Base-by-base conservation (phyloP, 805 yeast species). In the Candida alai region DNA sequence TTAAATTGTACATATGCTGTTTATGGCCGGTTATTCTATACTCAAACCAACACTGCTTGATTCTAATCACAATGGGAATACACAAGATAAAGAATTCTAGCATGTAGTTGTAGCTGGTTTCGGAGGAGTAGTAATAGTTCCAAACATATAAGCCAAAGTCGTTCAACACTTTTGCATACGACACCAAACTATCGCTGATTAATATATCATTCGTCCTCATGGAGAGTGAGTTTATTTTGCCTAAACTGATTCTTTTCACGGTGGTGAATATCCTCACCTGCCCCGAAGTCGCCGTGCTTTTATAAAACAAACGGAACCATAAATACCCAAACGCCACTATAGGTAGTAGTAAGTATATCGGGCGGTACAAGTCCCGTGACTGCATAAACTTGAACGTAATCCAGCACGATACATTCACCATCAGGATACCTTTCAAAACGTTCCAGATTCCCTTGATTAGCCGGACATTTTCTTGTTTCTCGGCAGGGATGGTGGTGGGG, bases 21-120 rank as follows among this genome's bases (percentile, higher is more conserved):
- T 38, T 60, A 25, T 78, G 71, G 4, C 66, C 56, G 7, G 81
- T 69, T 31, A 65, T 52, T 9, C 58, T 47, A 50, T 68, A 87
- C 50, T 93, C 98, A 34, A 61, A 60, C 48, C 80, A 53, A 56
- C 97, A 93, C 60, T 93, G 99, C 30, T 74, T 73, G 18, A 90
- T 68, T 49, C 98, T 72, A 19, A 90, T 76, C n/a, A 74, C 49
- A 6, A 78, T 73, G 1, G 98, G 98, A 6, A 79, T 56, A 16
- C 63, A 29, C 45, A 65, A 39, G 38, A 58, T 46, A 25, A 60
- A 22, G 18, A 58, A 47, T 43, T 68, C 69, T 19, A 60, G 33
- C 10, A 45, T 43, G 14, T 43, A 37, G 42, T 54, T 58, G 39
- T 61, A 62, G n/a, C 50, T 47, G 18, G 41, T 27, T 9, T 54